Base-by-base conservation (phyloP, 768 basidiomycete genomes). In the Coprinopsis strossmayeri region DNA sequence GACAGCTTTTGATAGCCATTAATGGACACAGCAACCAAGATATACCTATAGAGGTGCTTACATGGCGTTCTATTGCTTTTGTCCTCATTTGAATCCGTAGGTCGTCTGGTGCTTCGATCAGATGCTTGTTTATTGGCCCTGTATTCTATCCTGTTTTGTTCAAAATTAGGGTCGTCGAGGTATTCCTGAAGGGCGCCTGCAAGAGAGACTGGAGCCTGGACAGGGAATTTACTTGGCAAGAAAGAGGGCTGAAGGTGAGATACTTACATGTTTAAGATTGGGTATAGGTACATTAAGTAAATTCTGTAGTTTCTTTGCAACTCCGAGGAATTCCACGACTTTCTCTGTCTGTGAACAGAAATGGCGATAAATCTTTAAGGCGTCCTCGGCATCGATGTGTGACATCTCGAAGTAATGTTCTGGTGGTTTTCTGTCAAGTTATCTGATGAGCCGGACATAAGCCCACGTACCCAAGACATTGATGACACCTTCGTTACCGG, bases 381-480 rank as follows among this genome's bases (percentile, higher is more conserved):
- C 89, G 26, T 87, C 82, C 30, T 77, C 69, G 0, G 95, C 96
- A 60, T 98, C 95, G n/a, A 83, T 66, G 53, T 88, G 87, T 0
- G 92, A 91, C 96, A 98, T 98, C 63, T 96, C 94, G 59, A 98
- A 97, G 66, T 96, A 99, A 67, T 95, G 87, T 60, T 97, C 96
- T 83, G 52, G 23, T 47, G 64, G n/a, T 57, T 26, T 20, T 45
- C 68, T 54, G 38, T 55, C 59, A 46, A 68, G 58, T 53, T 61
- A 49, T 34, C n/a, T 10, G 5, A 10, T 27, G 21, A 27, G 41
- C 30, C 42, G 17, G 23, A 20, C 20, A 38, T 13, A 17, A 21
- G 65, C 61, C 9, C 63, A 67, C 64, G 68, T 67, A 78, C 82
- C 93, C 38, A 88, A 70, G 28, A 87, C 80, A 57, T 87, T 88